These are phyloP conservation scores for Gleditsia sinensis DNA, from an alignment of 306 rosid genomes.

Conservation along the genomic window DNA sequence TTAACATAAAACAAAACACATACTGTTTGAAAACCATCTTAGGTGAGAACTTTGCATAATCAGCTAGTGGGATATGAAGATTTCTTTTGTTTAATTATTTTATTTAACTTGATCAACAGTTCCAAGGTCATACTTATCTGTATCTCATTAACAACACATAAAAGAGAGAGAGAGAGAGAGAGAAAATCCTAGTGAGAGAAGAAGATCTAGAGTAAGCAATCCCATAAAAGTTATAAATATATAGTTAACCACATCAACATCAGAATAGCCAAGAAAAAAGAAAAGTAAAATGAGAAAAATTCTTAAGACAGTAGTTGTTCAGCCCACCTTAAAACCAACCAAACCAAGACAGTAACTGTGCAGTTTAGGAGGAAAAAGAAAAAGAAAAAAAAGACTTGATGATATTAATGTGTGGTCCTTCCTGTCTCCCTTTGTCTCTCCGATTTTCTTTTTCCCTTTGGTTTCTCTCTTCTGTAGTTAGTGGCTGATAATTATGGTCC, in stretches of 20 bases:
- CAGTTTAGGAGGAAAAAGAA: not conserved
- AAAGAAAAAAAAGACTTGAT: not conserved
- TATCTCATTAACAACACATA: no score
- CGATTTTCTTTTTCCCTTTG: not conserved
- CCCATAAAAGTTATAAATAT: not conserved
- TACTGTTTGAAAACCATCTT: no score
- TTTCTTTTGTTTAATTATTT: no score
- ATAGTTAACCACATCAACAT: not conserved
- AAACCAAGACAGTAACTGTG: not conserved
- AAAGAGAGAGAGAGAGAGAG: no score
- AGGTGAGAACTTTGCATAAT: no score
- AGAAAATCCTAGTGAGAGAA: no score
- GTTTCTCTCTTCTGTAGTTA: not conserved
- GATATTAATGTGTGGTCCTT: constrained; percentile 27
- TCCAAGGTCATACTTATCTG: not conserved
- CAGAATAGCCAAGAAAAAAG: no score
- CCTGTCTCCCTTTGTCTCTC: not conserved
- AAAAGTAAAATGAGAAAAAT: not conserved
- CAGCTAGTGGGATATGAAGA: no score
- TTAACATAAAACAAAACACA: no score
- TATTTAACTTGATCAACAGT: not conserved
- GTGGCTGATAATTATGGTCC: not conserved
- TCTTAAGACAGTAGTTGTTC: not conserved
- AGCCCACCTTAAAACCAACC: not conserved
- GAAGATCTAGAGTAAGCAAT: not conserved